phyloP scores from a whole-genome alignment of 306 rosid genomes.

The Hippophae gyantsensis region DNA sequence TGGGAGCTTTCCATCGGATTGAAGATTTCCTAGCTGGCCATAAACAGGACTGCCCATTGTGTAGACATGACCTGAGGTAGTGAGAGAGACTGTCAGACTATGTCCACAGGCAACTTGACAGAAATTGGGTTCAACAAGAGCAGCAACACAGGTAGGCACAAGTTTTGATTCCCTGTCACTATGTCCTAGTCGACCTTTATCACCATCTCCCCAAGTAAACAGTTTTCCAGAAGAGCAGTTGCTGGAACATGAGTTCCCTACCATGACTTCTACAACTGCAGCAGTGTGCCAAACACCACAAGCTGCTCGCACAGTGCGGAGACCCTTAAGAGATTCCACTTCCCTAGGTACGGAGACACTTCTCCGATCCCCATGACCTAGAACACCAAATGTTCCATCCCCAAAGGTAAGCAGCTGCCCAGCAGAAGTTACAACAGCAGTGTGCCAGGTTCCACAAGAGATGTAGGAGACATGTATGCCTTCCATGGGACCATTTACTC shows the following conservation, averaged over 20 bases:
- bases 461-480: slow-evolving; percentile 89
- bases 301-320: slow-evolving; percentile 88
- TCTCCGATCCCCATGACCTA: slow-evolving; percentile 83
- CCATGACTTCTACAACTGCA: slow-evolving; percentile 98
- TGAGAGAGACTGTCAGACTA: slow-evolving; percentile 86
- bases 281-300: slow-evolving; percentile 99
- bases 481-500: slow-evolving; percentile 90
- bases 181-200: slow-evolving; percentile 95
- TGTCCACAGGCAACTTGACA: slow-evolving; percentile 94
- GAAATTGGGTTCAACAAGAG: slow-evolving; percentile 85
- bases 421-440: slow-evolving; percentile 92
- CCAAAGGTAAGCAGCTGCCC: slow-evolving; percentile 97
- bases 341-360: slow-evolving; percentile 85
- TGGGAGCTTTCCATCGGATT: slow-evolving; percentile 83
- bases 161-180: slow-evolving; percentile 94
- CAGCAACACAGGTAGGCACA: slow-evolving; percentile 96
- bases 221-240: slow-evolving; percentile 93
- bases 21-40: slow-evolving; percentile 92
- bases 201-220: slow-evolving; percentile 99
- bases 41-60: slow-evolving; percentile 96
- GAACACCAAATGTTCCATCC: slow-evolving; percentile 94
- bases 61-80: slow-evolving; percentile 82
- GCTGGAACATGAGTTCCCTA: slow-evolving; percentile 82
- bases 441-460: slow-evolving; percentile 99
- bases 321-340: slow-evolving; percentile 95